Conservation (phyloP, 2,329 filamentous ascomycete genomes). For the Eurotiales sp. region DNA sequence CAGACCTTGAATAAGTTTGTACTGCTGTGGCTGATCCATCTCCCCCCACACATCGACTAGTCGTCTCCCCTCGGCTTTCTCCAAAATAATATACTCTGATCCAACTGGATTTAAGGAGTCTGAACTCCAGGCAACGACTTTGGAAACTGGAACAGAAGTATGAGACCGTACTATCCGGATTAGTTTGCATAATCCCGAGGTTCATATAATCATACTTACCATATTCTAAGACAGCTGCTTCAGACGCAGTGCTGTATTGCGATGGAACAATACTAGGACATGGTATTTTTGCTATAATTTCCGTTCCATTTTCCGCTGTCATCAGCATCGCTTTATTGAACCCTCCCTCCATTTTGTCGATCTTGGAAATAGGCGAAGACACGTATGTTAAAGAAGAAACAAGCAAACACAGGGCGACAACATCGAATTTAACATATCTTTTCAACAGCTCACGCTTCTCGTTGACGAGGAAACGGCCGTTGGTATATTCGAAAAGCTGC, state of each 20-base stretch:
- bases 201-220: conserved; percentile 14
- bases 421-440: conserved; percentile 27
- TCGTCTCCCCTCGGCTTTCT: conserved; percentile 26
- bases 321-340: conserved; percentile 26
- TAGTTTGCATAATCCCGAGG: conserved; percentile 15
- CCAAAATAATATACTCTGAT: conserved; percentile 35
- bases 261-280: conserved; percentile 18
- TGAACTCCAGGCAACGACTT: conserved; percentile 26
- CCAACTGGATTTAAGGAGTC: conserved; percentile 28
- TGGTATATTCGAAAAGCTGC: conserved; percentile 25
- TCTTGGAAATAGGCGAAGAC: conserved; percentile 23
- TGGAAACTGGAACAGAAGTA: conserved; percentile 23
- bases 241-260: conserved; percentile 22
- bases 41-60: conserved; percentile 27
- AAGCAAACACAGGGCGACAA: conserved; percentile 26
- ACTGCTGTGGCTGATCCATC: conserved; percentile 22
- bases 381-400: conserved; percentile 19
- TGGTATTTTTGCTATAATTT: conserved; percentile 24
- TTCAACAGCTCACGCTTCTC: conserved; percentile 20
- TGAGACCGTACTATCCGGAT: conserved; percentile 16
- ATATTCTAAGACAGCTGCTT: conserved; percentile 23
- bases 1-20: conserved; percentile 26
- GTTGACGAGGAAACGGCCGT: conserved; percentile 27
- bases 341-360: conserved; percentile 30
- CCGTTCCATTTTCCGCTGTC: conserved; percentile 20